Evolutionary conservation across 2,329 filamentous ascomycete species (phyloP).

Genomic region (Mycogone perniciosa): DNA sequence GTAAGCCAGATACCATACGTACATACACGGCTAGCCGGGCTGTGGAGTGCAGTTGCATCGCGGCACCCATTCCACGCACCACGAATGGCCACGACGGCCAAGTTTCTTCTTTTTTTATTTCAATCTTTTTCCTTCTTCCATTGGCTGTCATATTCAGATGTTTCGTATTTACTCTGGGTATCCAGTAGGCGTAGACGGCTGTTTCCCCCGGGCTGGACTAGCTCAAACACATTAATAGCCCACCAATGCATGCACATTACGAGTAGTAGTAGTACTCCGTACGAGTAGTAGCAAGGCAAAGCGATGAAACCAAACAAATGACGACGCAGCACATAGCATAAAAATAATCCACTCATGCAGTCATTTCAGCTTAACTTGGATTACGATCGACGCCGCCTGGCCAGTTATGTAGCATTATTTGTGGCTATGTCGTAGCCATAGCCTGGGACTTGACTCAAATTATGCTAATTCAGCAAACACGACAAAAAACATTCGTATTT

Average conservation of each 20-base stretch:
- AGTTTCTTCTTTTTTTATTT: neutral
- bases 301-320: neutral
- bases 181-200: too few species aligned
- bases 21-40: neutral
- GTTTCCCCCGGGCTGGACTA: neutral
- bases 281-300: neutral
- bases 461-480: neutral
- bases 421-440: neutral
- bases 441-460: neutral
- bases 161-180: too few species aligned
- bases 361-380: conserved; percentile 5
- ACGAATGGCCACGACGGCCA: neutral
- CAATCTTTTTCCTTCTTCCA: neutral
- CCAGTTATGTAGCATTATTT: conserved; percentile 4
- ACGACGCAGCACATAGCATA: neutral
- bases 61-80: neutral
- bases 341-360: conserved; percentile 10
- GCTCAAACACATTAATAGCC: neutral
- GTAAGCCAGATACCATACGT: too few species aligned
- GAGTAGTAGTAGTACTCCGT: too few species aligned
- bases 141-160: neutral
- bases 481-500: neutral
- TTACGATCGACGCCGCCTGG: conserved; percentile 10
- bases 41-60: neutral
- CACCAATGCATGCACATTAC: neutral